Conservation (phyloP, 1,284 basidiomycete species). For the Trichosporon sp. region DNA sequence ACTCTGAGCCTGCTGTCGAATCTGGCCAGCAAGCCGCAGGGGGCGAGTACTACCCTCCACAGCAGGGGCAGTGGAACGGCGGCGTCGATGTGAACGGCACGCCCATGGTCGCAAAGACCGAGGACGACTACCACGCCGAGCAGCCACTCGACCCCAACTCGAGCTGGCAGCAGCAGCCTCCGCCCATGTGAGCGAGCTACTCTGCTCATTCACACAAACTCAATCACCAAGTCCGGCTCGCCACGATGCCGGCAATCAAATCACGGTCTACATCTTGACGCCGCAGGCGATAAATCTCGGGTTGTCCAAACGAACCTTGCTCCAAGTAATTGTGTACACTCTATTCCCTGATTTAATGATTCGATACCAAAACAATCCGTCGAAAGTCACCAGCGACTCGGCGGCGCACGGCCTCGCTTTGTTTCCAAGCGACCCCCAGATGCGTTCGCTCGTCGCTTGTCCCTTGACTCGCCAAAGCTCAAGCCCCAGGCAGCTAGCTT, state of each 20-base stretch:
- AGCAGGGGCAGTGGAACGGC: neutral
- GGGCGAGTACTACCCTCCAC: neutral
- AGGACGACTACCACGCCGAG: neutral
- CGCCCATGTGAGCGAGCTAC: neutral
- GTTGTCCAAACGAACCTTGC: neutral
- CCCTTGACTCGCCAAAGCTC: no score
- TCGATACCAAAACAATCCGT: neutral
- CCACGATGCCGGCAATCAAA: neutral
- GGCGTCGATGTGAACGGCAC: slow-evolving; percentile 1
- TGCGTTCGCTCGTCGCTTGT: no score
- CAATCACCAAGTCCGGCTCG: neutral
- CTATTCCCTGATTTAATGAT: neutral
- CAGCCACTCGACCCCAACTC: neutral
- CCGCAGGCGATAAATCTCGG: neutral
- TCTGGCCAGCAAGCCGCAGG: neutral
- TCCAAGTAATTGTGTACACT: neutral
- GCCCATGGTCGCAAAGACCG: neutral
- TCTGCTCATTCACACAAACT: neutral
- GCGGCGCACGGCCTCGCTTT: no score
- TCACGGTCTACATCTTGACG: neutral
- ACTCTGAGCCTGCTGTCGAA: neutral
- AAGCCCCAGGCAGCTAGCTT: no score
- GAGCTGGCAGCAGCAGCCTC: slow-evolving; percentile 1
- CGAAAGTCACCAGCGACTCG: no score
- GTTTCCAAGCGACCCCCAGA: no score